A percentile compares a stretch with the other conserved stretches of the same genome.
Evolutionary conservation across 257 asterid species (phyloP).

Genomic region (Linderniella brevidens): DNA sequence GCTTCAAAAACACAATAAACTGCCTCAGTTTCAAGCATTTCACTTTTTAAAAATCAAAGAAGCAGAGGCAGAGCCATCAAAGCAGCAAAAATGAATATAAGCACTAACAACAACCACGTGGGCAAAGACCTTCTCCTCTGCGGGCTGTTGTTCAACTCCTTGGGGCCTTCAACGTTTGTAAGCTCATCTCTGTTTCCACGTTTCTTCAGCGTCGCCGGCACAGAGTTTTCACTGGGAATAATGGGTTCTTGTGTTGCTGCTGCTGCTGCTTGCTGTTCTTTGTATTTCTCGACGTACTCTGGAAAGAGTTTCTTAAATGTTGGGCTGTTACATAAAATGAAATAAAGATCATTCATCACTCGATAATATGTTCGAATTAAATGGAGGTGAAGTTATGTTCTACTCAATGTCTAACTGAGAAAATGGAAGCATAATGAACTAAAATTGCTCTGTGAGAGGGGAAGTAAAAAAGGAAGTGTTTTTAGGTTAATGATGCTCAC

Average conservation of each 20-base stretch:
- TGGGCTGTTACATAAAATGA: constrained; percentile 27
- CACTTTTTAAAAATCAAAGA: constrained; percentile 9
- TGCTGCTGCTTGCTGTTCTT: constrained; percentile 37
- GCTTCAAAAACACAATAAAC: too few species aligned
- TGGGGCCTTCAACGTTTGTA: constrained; percentile 21
- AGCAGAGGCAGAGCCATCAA: constrained; percentile 91
- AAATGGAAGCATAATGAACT: neutral
- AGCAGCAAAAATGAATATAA: constrained; percentile 47
- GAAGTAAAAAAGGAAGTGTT: neutral
- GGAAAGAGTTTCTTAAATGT: constrained; percentile 75
- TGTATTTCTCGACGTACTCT: constrained; percentile 68
- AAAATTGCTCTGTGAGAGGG: constrained; percentile 2
- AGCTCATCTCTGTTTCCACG: constrained; percentile 26
- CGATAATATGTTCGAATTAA: too few species aligned
- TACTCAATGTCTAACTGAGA: neutral
- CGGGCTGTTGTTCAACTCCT: constrained; percentile 26
- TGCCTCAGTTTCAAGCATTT: too few species aligned
- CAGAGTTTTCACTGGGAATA: constrained; percentile 12
- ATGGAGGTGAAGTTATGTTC: neutral
- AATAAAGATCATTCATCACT: constrained; percentile 4
- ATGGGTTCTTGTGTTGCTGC: constrained; percentile 12
- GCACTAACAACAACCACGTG: constrained; percentile 55
- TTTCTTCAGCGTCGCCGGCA: constrained; percentile 20
- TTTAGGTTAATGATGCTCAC: constrained; percentile 31
- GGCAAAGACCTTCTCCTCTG: constrained; percentile 36